Evolutionary conservation across 1,139 yeast genomes (phyloP), one percentile per base, ranked within the genome.

Genomic region (Sugiyamaella xylanicola): DNA sequence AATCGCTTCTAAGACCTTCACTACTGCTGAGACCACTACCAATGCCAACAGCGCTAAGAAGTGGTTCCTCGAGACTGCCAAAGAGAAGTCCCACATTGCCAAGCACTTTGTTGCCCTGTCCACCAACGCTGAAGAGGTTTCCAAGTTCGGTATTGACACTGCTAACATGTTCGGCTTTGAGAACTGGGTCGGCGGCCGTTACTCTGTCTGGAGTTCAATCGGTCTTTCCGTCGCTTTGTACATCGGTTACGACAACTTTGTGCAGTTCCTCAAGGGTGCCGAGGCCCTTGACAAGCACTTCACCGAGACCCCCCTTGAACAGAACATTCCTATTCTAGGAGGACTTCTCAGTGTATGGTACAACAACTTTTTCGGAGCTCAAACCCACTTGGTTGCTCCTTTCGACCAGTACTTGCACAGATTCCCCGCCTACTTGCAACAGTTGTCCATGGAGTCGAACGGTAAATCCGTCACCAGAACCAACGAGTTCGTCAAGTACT

Each of bases 181-280:
- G 75, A 86, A 79, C 78, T 93, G 99, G 99, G 99, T 93, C 61
- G 99, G 99, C 70, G 99, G 99, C 70, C 87, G 99, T 77, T 93
- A 93, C 84, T 92, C 98, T 22, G 99, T 93, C 59, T 93, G 99
- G 99, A 89, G 97, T 45, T 95, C 99, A 63, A 93, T 93, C 74
- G 99, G 99, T 61, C 84, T 93, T 68, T 89, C 97, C 36, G 93
- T 93, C 61, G 96, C 96, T 67, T 78, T 93, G 68, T 93, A 87
- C 83, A 86, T 93, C 75, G 99, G 99, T 61, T 93, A 74, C 73
- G 98, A 93, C 64, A 89, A 91, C 82, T 93, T 93, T 71, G 91
- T 88, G 60, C 82, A 81, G 60, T 90, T 93, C 81, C 82, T 93
- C 71, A 87, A 86, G 77, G 99, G 99, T 78, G 99, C 97, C 63